These are phyloP conservation scores for Curvularia hawaiiensis DNA, from an alignment of 2,329 filamentous ascomycete species.

Conservation along the genomic window DNA sequence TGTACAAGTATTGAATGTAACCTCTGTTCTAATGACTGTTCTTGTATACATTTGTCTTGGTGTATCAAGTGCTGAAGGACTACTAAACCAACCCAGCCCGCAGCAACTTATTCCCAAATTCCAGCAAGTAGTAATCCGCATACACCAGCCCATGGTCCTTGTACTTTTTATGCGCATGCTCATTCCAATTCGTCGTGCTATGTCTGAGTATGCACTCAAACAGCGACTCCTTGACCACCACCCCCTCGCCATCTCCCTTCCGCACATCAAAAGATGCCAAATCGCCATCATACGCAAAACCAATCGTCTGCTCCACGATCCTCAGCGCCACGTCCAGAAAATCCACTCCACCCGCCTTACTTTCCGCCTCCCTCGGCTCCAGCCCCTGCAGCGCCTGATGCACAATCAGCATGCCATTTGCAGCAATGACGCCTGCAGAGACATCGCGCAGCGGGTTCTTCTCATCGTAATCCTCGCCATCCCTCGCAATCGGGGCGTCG, in stretches of 20 bases:
- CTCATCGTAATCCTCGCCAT: constrained; percentile 23
- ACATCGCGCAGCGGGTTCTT: constrained; percentile 44
- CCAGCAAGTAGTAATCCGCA: constrained; percentile 56
- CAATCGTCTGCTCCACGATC: constrained; percentile 36
- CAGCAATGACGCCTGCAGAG: constrained; percentile 50
- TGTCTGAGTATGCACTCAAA: constrained; percentile 55
- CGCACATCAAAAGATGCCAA: constrained; percentile 29
- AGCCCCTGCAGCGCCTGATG: constrained; percentile 42
- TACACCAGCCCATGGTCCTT: constrained; percentile 57
- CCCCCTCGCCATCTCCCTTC: not conserved
- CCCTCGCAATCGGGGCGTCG: constrained; percentile 48
- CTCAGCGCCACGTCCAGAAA: constrained; percentile 26
- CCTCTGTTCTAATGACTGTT: not conserved
- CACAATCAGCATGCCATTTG: constrained; percentile 50
- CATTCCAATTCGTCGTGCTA: constrained; percentile 55
- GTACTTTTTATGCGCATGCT: constrained; percentile 53
- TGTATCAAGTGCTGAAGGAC: not conserved
- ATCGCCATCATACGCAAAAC: constrained; percentile 38
- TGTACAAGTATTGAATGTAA: not conserved
- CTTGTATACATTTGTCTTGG: not conserved
- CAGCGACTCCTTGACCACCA: constrained; percentile 21
- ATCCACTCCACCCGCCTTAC: constrained; percentile 4
- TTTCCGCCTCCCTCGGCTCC: not conserved
- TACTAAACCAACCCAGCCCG: constrained; percentile 35
- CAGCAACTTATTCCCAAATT: constrained; percentile 56